phyloP scores from a whole-genome alignment of 441 rosid species.

The Omphalea diandra region DNA sequence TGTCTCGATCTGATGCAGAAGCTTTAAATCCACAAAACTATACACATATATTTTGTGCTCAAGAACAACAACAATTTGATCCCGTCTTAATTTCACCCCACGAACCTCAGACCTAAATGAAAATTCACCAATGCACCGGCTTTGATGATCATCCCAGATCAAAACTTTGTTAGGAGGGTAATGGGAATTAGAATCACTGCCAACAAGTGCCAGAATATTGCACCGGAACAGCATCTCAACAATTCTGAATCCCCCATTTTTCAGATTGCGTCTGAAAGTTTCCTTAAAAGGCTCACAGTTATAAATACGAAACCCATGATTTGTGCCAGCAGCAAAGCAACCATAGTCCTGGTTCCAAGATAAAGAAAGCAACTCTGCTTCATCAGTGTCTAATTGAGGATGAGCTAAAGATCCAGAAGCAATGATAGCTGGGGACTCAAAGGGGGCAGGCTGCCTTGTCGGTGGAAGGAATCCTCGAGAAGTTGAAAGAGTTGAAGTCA shows the following conservation, averaged over 20 bases:
- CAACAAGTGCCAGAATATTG: constrained; percentile 89
- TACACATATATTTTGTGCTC: constrained; percentile 88
- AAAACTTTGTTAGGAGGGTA: constrained; percentile 83
- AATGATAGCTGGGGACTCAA: constrained; percentile 29
- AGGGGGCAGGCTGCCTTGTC: constrained; percentile 28
- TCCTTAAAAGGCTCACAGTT: constrained; percentile 85
- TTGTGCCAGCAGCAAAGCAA: constrained; percentile 82
- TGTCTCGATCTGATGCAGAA: constrained; percentile 90
- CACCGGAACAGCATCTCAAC: constrained; percentile 95
- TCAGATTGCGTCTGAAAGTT: constrained; percentile 65
- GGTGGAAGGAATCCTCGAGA: constrained; percentile 32
- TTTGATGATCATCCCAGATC: constrained; percentile 92
- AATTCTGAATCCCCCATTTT: constrained; percentile 71
- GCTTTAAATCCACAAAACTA: constrained; percentile 70
- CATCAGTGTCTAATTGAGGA: constrained; percentile 38
- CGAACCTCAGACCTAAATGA: constrained; percentile 81
- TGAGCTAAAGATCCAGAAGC: constrained; percentile 33
- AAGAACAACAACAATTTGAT: constrained; percentile 79
- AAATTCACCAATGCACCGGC: constrained; percentile 80
- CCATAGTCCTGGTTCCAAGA: constrained; percentile 92
- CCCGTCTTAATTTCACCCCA: constrained; percentile 72
- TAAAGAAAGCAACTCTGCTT: constrained; percentile 58
- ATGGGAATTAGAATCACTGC: constrained; percentile 65
- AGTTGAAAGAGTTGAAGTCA: constrained; percentile 52
- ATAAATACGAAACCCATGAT: constrained; percentile 72